Evolutionary conservation across 441 rosid species (phyloP).

Genomic region (Capsella rubella): DNA sequence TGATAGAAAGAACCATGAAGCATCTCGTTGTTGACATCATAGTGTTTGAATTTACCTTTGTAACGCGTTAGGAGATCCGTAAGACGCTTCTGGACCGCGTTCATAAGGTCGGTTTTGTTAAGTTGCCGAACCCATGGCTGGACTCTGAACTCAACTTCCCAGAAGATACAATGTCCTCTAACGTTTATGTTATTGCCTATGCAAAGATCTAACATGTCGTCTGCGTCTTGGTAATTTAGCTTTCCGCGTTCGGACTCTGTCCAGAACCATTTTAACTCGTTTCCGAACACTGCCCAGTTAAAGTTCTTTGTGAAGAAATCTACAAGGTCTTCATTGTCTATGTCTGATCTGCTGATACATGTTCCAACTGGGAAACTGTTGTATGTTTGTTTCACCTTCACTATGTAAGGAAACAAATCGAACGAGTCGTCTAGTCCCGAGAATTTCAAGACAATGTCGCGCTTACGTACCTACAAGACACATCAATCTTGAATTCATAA

Average conservation of each 20-base stretch:
- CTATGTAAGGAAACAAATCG: slow-evolving; percentile 53
- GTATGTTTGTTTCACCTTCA: slow-evolving; percentile 67
- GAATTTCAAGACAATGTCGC: slow-evolving; percentile 74
- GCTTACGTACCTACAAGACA: slow-evolving; percentile 72
- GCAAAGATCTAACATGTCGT: slow-evolving; percentile 81
- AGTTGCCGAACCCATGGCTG: slow-evolving; percentile 79
- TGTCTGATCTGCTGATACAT: slow-evolving; percentile 73
- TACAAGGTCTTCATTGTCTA: slow-evolving; percentile 91
- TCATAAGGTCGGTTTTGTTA: slow-evolving; percentile 57
- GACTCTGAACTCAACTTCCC: slow-evolving; percentile 85
- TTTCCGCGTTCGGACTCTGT: slow-evolving; percentile 83
- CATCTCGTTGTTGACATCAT: slow-evolving; percentile 97
- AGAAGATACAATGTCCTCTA: slow-evolving; percentile 90
- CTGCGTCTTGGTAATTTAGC: slow-evolving; percentile 85
- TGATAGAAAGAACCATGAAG: slow-evolving; percentile 90
- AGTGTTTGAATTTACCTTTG: slow-evolving; percentile 84
- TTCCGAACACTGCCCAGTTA: slow-evolving; percentile 94
- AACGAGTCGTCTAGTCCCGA: slow-evolving; percentile 46
- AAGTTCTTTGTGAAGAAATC: slow-evolving; percentile 76
- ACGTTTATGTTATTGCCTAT: slow-evolving; percentile 55
- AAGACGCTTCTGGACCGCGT: slow-evolving; percentile 73
- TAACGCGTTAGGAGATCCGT: slow-evolving; percentile 72
- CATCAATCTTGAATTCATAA: slow-evolving; percentile 10
- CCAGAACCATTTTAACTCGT: slow-evolving; percentile 94
- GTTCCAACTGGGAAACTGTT: slow-evolving; percentile 87